Conservation (phyloP, 306 rosid species). For the Purshia tridentata region DNA sequence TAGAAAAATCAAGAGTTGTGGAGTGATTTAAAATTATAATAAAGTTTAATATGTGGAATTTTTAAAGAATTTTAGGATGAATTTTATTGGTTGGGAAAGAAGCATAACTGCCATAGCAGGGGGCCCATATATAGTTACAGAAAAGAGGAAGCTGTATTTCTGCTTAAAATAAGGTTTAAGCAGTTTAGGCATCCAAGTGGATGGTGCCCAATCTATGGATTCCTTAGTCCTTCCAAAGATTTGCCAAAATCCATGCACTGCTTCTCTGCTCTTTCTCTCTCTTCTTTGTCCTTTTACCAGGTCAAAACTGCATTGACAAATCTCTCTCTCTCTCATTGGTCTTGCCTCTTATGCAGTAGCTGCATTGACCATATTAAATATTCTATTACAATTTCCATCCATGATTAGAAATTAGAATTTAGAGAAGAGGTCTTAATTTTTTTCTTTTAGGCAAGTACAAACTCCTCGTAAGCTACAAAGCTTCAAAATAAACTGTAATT, state of each 20-base stretch:
- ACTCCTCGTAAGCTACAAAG: too few species aligned
- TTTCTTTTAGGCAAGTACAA: too few species aligned
- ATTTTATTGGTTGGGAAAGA: not conserved
- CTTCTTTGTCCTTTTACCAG: constrained; percentile 3
- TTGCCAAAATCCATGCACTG: constrained; percentile 12
- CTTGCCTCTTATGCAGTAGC: not conserved
- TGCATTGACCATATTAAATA: too few species aligned
- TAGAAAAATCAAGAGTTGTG: constrained; percentile 1
- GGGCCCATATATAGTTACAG: not conserved
- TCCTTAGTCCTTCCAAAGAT: not conserved
- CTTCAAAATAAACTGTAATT: too few species aligned
- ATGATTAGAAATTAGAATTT: too few species aligned
- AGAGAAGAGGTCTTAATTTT: too few species aligned
- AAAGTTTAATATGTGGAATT: not conserved
- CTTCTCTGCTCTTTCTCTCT: not conserved
- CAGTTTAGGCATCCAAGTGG: constrained; percentile 12
- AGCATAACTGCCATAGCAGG: not conserved
- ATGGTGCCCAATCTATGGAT: constrained; percentile 25
- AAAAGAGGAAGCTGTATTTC: not conserved
- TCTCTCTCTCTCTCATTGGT: not conserved
- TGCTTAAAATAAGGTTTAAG: constrained; percentile 23
- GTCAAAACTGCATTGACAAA: constrained; percentile 23
- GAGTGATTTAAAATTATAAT: not conserved
- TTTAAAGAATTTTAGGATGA: not conserved
- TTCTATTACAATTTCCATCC: too few species aligned